These are phyloP conservation scores for Penicillium verhagenii DNA, from an alignment of 495 filamentous ascomycete species.

Conservation along the genomic window DNA sequence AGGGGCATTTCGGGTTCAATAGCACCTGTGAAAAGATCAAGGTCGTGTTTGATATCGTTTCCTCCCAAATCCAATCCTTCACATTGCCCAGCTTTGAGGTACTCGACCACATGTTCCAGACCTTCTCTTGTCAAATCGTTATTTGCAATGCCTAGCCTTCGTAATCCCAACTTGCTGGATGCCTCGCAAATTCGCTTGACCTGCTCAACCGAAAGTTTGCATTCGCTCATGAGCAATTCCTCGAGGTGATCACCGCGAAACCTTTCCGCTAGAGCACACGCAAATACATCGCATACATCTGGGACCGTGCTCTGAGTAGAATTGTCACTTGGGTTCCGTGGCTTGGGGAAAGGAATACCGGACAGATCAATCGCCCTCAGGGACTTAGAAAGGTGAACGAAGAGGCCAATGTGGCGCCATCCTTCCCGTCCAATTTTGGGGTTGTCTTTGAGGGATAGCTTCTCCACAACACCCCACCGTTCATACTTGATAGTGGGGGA, in stretches of 20 bases:
- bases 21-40: constrained; percentile 64
- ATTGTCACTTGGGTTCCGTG: constrained; percentile 21
- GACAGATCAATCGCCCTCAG: constrained; percentile 85
- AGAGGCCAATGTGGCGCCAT: constrained; percentile 88
- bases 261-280: constrained; percentile 72
- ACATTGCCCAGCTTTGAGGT: constrained; percentile 70
- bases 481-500: constrained; percentile 33
- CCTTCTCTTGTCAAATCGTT: constrained; percentile 73
- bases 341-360: constrained; percentile 74
- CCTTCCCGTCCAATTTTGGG: constrained; percentile 78
- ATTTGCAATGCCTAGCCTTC: constrained; percentile 76
- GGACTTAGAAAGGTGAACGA: constrained; percentile 84
- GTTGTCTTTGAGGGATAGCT: constrained; percentile 87
- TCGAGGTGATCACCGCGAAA: constrained; percentile 74
- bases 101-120: constrained; percentile 71
- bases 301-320: neutral
- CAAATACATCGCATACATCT: constrained; percentile 61
- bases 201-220: constrained; percentile 65
- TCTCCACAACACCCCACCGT: constrained; percentile 72
- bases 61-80: constrained; percentile 92
- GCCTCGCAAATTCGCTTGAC: constrained; percentile 75
- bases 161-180: constrained; percentile 67
- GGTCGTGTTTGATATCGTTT: constrained; percentile 72
- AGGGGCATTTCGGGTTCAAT: constrained; percentile 63
- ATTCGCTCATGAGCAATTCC: constrained; percentile 80